phyloP scores from a whole-genome alignment of 371 early-diverging fungal species.

The Enterospora canceri region DNA sequence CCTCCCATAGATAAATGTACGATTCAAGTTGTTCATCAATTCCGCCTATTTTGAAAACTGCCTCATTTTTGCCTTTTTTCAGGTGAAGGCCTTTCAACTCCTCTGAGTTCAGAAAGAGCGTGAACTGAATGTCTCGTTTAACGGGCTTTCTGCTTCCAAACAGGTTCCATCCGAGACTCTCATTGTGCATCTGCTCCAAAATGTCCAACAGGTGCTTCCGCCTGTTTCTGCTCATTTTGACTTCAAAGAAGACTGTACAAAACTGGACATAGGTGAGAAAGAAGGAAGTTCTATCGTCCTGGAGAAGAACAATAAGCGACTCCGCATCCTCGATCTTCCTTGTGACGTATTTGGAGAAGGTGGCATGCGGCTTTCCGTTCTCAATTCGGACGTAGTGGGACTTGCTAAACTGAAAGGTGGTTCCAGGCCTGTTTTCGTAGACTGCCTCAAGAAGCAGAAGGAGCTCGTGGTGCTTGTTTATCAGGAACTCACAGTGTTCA shows the following conservation, averaged over 20 bases:
- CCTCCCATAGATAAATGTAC: conserved; percentile 72
- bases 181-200: conserved; percentile 42
- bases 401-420: conserved; percentile 17
- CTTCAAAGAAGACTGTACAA: conserved; percentile 34
- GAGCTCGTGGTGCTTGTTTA: conserved; percentile 19
- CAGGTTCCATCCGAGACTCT: conserved; percentile 40
- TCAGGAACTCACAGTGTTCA: conserved; percentile 31
- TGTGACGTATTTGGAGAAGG: conserved; percentile 24
- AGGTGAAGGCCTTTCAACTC: conserved; percentile 61
- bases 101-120: conserved; percentile 47
- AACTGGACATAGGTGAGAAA: conserved; percentile 36
- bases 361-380: conserved; percentile 1
- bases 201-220: conserved; percentile 19
- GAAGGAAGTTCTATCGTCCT: conserved; percentile 2
- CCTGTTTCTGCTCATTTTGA: conserved; percentile 18
- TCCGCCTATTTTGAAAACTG: conserved; percentile 68
- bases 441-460: conserved; percentile 19
- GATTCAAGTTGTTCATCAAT: conserved; percentile 62
- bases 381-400: conserved; percentile 26
- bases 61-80: conserved; percentile 70
- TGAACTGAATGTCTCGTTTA: conserved; percentile 53
- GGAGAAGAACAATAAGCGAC: conserved; percentile 6
- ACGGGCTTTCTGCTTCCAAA: conserved; percentile 47
- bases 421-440: not conserved
- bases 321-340: conserved; percentile 22